Evolutionary conservation across 257 asterid genomes (phyloP), one percentile per base, ranked within the genome.

Genomic region (Capsicum baccatum): DNA sequence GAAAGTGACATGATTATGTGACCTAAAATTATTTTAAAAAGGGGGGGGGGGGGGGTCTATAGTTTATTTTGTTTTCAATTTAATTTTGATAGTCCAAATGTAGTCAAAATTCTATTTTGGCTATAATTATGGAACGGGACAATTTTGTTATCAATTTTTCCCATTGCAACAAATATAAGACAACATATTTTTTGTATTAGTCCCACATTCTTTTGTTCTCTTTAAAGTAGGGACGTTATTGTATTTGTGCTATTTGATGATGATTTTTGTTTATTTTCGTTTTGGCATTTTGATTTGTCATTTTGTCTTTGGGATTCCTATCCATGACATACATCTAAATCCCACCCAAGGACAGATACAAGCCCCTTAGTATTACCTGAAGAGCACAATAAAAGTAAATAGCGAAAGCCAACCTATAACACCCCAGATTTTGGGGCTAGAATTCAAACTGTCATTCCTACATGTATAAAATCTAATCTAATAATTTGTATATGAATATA

Each of bases 41-140:
- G 33, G 33, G 33, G 33, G 33, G 33, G 33, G 33, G 15, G 8
- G 79, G 57, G 81, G 88, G 83, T 19, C 88, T 62, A 71, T 74
- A 52, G 8, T 52, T 76, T 76, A 2, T 52, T 21, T 48, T 66
- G 12, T 67, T 68, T 37, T 73, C 7, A 48, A 21, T 42, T 42
- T 0, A 19, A 57, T 56, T 26, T 3, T 21, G 33, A 10, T 42
- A 3, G 47, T 83, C 64, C 71, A 64, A 64, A 84, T 79, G 21
- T 71, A 60, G 87, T 85, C 86, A 87, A 87, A 48, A 83, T 81
- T 83, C 88, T 85, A 84, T 85, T 85, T 59, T 62, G 76, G 84
- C 74, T 2, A 70, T 5, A 37, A 70, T 83, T 56, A 83, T 71
- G 74, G 59, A 0, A 83, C 14, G 81, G 82, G 59, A 67, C 17